Evolutionary conservation across 805 yeast species (phyloP).

Genomic region (Metschnikowia cerradonensis): DNA sequence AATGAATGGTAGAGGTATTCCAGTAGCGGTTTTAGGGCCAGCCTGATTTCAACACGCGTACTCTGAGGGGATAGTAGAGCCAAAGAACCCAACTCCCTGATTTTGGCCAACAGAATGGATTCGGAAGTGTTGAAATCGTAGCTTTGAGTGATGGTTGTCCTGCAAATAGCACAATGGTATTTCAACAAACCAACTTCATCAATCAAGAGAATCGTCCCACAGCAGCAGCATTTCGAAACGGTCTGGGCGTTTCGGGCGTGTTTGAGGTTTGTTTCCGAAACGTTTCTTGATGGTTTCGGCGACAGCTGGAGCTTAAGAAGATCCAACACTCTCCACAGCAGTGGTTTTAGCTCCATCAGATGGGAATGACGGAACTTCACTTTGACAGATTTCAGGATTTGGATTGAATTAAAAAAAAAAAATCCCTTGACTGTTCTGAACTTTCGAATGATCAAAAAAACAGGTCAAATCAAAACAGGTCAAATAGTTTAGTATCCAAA

Average conservation of each 20-base stretch:
- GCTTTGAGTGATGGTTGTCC: conserved; percentile 39
- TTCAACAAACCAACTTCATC: conserved; percentile 25
- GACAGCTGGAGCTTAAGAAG: conserved; percentile 18
- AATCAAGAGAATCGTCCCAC: conserved; percentile 33
- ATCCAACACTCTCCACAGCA: conserved; percentile 22
- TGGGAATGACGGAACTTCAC: no score
- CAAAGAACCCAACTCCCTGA: conserved; percentile 31
- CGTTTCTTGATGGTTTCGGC: conserved; percentile 14
- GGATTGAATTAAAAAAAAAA: no score
- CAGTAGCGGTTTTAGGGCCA: conserved; percentile 48
- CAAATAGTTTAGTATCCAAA: no score
- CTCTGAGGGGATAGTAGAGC: conserved; percentile 25
- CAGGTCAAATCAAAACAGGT: no score
- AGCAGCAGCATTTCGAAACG: conserved; percentile 34
- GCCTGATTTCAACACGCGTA: conserved; percentile 20
- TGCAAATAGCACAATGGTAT: conserved; percentile 62
- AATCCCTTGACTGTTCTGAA: no score
- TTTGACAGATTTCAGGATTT: no score
- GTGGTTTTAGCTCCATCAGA: background rate
- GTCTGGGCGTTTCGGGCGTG: conserved; percentile 1
- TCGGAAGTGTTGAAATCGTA: conserved; percentile 8
- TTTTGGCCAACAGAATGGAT: conserved; percentile 26
- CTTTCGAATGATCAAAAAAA: no score
- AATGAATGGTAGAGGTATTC: conserved; percentile 45
- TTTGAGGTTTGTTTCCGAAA: conserved; percentile 7